phyloP scores from a whole-genome alignment of 306 rosid species.

The Cicer chorassanicum region DNA sequence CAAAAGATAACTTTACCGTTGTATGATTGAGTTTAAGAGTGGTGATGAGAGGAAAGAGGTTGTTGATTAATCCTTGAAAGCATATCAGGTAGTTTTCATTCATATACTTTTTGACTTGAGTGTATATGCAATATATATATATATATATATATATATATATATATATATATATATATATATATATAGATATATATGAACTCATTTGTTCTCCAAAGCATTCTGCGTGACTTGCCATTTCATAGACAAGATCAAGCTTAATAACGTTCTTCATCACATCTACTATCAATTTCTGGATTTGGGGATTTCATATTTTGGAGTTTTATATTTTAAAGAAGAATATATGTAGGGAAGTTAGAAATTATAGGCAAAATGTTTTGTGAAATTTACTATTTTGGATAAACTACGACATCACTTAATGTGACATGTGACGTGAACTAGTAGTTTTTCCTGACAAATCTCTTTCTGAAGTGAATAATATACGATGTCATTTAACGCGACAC shows the following conservation, averaged over 20 bases:
- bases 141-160: neutral
- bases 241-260: neutral
- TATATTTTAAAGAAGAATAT: too few relatives aligned
- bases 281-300: too few relatives aligned
- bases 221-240: neutral
- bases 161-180: neutral
- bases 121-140: neutral
- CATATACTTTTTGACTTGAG: neutral
- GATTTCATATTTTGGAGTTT: too few relatives aligned
- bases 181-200: neutral
- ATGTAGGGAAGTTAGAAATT: too few relatives aligned
- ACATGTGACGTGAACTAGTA: too few relatives aligned
- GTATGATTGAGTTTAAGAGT: conserved; percentile 57
- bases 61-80: conserved; percentile 67
- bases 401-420: too few relatives aligned
- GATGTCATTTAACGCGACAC: too few relatives aligned
- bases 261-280: too few relatives aligned
- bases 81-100: conserved; percentile 53
- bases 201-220: neutral
- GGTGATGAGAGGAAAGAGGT: conserved; percentile 65
- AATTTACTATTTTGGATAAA: too few relatives aligned
- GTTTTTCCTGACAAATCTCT: too few relatives aligned
- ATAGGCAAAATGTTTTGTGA: too few relatives aligned
- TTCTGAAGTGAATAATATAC: too few relatives aligned
- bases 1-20: conserved; percentile 69